These are phyloP conservation scores for Myxozyma neotropica DNA, from an alignment of 805 yeast genomes.

Conservation along the genomic window DNA sequence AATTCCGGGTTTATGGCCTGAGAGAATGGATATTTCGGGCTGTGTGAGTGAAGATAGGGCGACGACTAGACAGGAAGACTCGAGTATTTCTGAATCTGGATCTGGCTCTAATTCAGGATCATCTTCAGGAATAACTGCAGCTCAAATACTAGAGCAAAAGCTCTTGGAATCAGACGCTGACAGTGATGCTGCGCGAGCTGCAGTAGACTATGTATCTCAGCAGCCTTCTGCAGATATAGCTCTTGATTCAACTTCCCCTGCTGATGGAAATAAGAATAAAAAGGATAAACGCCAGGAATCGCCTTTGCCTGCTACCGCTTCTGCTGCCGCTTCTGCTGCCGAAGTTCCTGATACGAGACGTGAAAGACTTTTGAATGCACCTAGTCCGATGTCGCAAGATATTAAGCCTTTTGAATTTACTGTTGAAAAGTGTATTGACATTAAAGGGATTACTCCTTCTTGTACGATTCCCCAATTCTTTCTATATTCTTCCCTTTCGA, in stretches of 20 bases:
- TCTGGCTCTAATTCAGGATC: background rate
- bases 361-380: background rate
- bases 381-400: background rate
- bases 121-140: background rate
- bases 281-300: background rate
- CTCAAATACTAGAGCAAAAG: slow-evolving; percentile 9
- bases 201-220: background rate
- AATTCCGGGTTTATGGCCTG: slow-evolving; percentile 51
- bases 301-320: background rate
- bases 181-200: background rate
- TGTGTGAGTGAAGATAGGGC: slow-evolving; percentile 43
- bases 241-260: background rate
- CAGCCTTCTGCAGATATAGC: slow-evolving; percentile 4
- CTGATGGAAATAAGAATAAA: background rate
- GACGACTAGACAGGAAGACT: background rate
- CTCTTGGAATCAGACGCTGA: slow-evolving; percentile 3
- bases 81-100: background rate
- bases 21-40: slow-evolving; percentile 54
- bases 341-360: background rate
- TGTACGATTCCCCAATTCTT: too few relatives aligned
- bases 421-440: slow-evolving; percentile 13
- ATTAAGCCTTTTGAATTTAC: background rate
- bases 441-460: slow-evolving; percentile 14
- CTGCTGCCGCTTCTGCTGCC: background rate
- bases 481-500: too few relatives aligned